Percentiles rank a stretch among this genome's conserved stretches.
Evolutionary conservation across 2,329 filamentous ascomycete species (phyloP).

Genomic region (Aureobasidium sp.): DNA sequence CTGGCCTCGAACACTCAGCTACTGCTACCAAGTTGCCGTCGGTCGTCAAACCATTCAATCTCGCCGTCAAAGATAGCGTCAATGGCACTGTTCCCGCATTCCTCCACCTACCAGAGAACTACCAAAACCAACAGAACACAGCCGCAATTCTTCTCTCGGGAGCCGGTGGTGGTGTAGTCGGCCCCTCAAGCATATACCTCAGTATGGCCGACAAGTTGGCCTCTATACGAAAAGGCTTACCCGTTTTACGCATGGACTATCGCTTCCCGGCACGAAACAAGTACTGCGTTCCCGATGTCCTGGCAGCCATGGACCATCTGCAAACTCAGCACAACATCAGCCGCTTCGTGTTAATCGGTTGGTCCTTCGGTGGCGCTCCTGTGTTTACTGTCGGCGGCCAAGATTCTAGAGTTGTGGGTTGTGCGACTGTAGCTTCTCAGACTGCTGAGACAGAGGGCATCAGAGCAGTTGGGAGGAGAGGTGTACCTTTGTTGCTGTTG

Average conservation of each 20-base stretch:
- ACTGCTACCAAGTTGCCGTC: neutral
- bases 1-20: conserved; percentile 18
- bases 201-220: conserved; percentile 37
- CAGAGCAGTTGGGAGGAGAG: conserved; percentile 17
- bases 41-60: conserved; percentile 17
- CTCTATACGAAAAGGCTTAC: conserved; percentile 32
- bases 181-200: conserved; percentile 37
- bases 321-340: conserved; percentile 26
- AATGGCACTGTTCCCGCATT: conserved; percentile 21
- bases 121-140: conserved; percentile 28
- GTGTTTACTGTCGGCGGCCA: conserved; percentile 33
- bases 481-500: conserved; percentile 31
- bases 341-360: conserved; percentile 38
- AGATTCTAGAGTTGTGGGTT: conserved; percentile 31
- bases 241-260: conserved; percentile 38
- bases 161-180: conserved; percentile 35
- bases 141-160: conserved; percentile 36
- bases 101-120: conserved; percentile 20
- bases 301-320: conserved; percentile 34
- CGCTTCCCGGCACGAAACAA: conserved; percentile 31
- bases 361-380: conserved; percentile 39
- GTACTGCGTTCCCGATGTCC: conserved; percentile 33
- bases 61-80: conserved; percentile 20
- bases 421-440: conserved; percentile 37
- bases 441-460: conserved; percentile 33